Evolutionary conservation across 768 basidiomycete species (phyloP), one percentile per base, ranked within the genome.

Genomic region (Tylopilus plumbeoviolaceoides): DNA sequence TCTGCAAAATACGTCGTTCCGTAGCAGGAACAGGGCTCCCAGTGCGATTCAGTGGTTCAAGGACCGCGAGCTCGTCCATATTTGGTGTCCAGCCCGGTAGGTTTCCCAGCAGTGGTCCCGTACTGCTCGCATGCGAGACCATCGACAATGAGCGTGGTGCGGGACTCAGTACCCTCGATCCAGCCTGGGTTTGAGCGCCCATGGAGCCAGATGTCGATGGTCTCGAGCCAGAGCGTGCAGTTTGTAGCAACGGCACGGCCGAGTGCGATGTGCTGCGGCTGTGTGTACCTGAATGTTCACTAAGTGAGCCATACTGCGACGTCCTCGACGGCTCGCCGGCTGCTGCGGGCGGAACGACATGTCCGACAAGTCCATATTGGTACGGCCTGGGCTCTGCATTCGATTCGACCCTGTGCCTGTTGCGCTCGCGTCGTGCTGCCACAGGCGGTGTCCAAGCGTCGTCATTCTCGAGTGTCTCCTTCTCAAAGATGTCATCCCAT

Each of bases 281-380:
- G 53, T 53, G 63, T 43, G 15, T 43, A 25, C 44, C 62, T 23
- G 54, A 65, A 48, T 52, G 56, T 55, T 54, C 65, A 57, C 55
- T 59, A 44, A 56, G 40, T 23, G 64, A 56, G 8, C 52, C 43
- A 39, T 66, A 55, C 7, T 63, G 65, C 5, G 77, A 74, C 3
- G 72, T 70, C 45, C 72, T 66, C 18, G 71, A 60, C 50, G 63
- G 59, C 23, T 59, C 71, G 35, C 63, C 61, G 0, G 65, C 61
- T 2, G 72, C 70, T 4, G 55, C 59, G 40, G 67, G 67, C 10
- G 67, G 58, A 7, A 57, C 15, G 33, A 69, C 61, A 21, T 75
- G 76, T 3, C 83, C 84, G 23, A 86, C 78, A 39, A 80, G 72
- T 17, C 83, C 83, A 56, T 86, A 86, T 59, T 81, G 74, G 60